A percentile compares a stretch with the other conserved stretches of the same genome.
phyloP scores from a whole-genome alignment of 2,329 filamentous ascomycete species.

The Aspergillus sp. region DNA sequence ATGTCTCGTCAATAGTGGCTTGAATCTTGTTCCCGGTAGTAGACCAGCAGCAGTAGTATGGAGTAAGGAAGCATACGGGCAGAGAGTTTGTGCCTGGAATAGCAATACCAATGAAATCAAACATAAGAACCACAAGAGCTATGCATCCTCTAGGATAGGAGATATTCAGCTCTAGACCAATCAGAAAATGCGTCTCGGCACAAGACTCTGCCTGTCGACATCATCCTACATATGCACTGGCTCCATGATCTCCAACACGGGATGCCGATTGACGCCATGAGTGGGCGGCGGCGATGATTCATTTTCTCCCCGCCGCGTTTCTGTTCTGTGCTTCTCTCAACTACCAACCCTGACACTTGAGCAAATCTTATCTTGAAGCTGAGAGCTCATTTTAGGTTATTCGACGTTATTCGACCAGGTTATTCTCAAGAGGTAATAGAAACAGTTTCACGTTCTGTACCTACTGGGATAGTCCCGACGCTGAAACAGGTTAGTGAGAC shows the following conservation, averaged over 20 bases:
- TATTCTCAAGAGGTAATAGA: too few relatives aligned
- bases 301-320: constrained; percentile 1
- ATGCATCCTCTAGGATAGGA: neutral
- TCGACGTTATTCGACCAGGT: too few relatives aligned
- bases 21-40: too few relatives aligned
- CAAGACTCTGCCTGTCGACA: neutral
- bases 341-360: neutral
- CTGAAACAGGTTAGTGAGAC: too few relatives aligned
- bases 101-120: neutral
- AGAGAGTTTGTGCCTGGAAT: neutral
- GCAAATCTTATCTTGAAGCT: too few relatives aligned
- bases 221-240: neutral
- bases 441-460: too few relatives aligned
- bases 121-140: neutral
- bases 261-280: constrained; percentile 11
- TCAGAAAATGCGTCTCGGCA: neutral
- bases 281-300: constrained; percentile 9
- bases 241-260: neutral
- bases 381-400: too few relatives aligned
- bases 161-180: neutral
- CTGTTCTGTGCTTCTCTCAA: too few relatives aligned
- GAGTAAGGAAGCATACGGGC: too few relatives aligned
- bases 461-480: too few relatives aligned
- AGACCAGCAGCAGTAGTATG: too few relatives aligned
- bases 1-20: too few relatives aligned